Percentiles rank a stretch among this genome's conserved stretches.
Conservation (phyloP, 148 eudicot species). For the Nepenthes gracilis region DNA sequence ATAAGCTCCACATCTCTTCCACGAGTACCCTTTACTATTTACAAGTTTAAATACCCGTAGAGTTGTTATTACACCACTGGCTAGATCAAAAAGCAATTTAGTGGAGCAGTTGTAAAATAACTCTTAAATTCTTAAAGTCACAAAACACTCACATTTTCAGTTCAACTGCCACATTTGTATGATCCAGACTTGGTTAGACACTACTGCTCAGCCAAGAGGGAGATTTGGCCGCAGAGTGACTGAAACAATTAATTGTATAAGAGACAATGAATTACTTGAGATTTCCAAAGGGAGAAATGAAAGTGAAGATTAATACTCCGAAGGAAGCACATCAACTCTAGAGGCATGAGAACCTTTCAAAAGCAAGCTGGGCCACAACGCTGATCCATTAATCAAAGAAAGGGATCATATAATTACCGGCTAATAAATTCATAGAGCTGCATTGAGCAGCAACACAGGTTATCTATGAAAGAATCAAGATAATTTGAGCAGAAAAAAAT, state of each 20-base stretch:
- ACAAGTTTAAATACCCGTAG: slow-evolving; percentile 22
- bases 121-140: no score
- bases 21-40: slow-evolving; percentile 16
- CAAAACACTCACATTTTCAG: no score
- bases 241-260: no score
- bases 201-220: no score
- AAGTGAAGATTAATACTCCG: not conserved
- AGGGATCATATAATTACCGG: not conserved
- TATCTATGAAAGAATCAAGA: not conserved
- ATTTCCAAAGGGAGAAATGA: no score
- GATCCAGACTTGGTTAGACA: no score
- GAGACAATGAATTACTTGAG: no score
- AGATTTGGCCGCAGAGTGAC: no score
- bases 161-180: no score
- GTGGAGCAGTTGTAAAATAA: no score
- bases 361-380: not conserved
- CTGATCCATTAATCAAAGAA: not conserved
- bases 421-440: not conserved
- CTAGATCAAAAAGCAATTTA: not conserved
- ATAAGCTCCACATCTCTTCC: slow-evolving; percentile 63
- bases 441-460: not conserved
- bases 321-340: not conserved
- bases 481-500: not conserved
- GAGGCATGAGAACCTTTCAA: not conserved
- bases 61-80: slow-evolving; percentile 1